Conservation (phyloP, 2,329 filamentous ascomycete genomes). For the Alternaria metachromatica region DNA sequence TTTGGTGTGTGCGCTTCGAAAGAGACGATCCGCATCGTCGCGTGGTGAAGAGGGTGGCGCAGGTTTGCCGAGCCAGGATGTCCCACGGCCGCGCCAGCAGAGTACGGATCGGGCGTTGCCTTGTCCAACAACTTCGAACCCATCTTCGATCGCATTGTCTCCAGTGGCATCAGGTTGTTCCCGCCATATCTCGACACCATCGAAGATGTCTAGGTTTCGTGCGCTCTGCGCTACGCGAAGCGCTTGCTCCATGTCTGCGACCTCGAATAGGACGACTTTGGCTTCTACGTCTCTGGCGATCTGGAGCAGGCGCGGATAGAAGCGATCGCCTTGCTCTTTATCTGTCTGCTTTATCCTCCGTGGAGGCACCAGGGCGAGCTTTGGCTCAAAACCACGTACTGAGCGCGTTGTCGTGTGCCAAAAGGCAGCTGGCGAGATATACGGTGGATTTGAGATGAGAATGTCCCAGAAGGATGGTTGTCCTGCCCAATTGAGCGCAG, state of each 20-base stretch:
- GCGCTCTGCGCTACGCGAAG: slow-evolving; percentile 64
- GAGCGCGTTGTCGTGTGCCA: slow-evolving; percentile 69
- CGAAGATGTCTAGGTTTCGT: slow-evolving; percentile 32
- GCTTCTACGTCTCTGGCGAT: slow-evolving; percentile 60
- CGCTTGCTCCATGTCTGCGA: slow-evolving; percentile 74
- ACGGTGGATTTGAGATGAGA: slow-evolving; percentile 88
- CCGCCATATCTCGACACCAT: slow-evolving; percentile 71
- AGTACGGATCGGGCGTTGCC: slow-evolving; percentile 55
- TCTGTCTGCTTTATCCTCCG: slow-evolving; percentile 19
- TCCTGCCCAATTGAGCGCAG: slow-evolving; percentile 18
- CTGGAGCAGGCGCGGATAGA: slow-evolving; percentile 71
- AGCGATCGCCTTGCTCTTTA: slow-evolving; percentile 58
- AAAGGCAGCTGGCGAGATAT: slow-evolving; percentile 74
- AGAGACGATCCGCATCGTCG: slow-evolving; percentile 5
- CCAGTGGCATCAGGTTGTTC: slow-evolving; percentile 57
- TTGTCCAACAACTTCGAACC: slow-evolving; percentile 43
- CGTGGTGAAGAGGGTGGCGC: background rate
- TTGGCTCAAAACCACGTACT: slow-evolving; percentile 83
- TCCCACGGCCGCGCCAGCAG: slow-evolving; percentile 47
- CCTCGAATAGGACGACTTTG: slow-evolving; percentile 70
- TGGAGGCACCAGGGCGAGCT: slow-evolving; percentile 71
- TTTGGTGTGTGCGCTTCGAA: background rate
- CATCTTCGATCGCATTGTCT: slow-evolving; percentile 1
- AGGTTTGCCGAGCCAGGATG: slow-evolving; percentile 32
- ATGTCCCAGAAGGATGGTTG: slow-evolving; percentile 59